Conservation (phyloP, 1,284 basidiomycete genomes). For the Exsudoporus floridanus region DNA sequence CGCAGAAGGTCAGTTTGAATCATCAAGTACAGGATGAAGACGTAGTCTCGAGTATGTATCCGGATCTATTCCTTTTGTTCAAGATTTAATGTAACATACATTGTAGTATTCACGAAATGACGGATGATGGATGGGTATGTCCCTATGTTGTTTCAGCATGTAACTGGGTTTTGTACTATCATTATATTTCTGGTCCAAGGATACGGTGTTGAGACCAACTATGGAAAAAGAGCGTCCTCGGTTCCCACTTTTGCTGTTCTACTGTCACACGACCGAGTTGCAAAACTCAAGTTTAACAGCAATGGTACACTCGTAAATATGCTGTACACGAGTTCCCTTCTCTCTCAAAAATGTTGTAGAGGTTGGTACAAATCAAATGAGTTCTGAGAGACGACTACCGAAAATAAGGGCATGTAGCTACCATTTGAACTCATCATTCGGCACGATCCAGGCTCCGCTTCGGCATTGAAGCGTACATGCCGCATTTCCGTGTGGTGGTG, state of each 20-base stretch:
- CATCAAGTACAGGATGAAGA: constrained; percentile 94
- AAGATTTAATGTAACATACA: background rate
- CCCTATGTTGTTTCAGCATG: background rate
- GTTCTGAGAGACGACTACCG: too few relatives aligned
- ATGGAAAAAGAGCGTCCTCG: background rate
- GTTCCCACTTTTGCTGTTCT: background rate
- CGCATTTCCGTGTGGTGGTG: too few relatives aligned
- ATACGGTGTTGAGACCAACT: background rate
- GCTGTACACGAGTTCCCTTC: too few relatives aligned
- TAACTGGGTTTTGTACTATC: background rate
- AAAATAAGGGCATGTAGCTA: too few relatives aligned
- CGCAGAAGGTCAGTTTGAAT: constrained; percentile 87
- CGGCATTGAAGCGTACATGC: too few relatives aligned
- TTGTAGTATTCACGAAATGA: constrained; percentile 44
- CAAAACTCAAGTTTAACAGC: too few relatives aligned
- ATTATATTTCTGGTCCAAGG: background rate
- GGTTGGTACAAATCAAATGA: too few relatives aligned
- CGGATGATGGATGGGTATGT: background rate
- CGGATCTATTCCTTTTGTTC: background rate
- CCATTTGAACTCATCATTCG: too few relatives aligned
- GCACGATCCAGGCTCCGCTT: too few relatives aligned
- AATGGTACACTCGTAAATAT: too few relatives aligned
- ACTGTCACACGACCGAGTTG: too few relatives aligned
- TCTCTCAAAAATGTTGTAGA: too few relatives aligned
- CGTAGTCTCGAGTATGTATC: constrained; percentile 81